A percentile compares a stretch with the other conserved stretches of the same genome.
These are phyloP conservation scores for Conoideocrella luteorostrata DNA, from an alignment of 2,329 filamentous ascomycete species.

Conservation along the genomic window DNA sequence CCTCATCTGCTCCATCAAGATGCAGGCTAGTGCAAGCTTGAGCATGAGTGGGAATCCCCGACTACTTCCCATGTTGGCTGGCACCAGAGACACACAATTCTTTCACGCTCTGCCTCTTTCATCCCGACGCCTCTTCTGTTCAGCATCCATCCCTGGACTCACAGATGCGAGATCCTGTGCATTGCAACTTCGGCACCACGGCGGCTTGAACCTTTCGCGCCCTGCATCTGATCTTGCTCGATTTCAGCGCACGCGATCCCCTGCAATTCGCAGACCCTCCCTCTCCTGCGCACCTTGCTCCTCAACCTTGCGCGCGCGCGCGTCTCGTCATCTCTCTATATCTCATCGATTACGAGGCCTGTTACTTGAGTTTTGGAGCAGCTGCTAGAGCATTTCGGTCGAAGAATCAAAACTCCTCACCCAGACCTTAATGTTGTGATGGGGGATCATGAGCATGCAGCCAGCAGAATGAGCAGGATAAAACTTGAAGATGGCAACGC, in stretches of 20 bases:
- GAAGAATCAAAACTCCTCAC: too few species aligned
- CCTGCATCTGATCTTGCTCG: constrained; percentile 1
- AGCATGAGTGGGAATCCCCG: background rate
- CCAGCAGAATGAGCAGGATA: constrained; percentile 36
- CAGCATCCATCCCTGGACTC: constrained; percentile 4
- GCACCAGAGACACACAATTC: background rate
- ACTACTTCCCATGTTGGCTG: background rate
- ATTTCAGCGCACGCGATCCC: constrained; percentile 6
- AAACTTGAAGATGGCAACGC: constrained; percentile 35
- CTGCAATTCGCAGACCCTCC: background rate
- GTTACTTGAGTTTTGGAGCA: too few species aligned
- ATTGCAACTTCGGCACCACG: constrained; percentile 6
- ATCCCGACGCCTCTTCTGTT: constrained; percentile 1
- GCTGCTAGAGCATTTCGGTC: too few species aligned
- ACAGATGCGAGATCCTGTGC: constrained; percentile 16
- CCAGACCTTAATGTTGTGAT: constrained; percentile 19
- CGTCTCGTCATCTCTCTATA: background rate
- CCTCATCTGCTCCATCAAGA: too few species aligned
- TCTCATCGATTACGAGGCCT: background rate
- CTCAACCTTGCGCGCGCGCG: constrained; percentile 6
- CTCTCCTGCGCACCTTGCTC: background rate
- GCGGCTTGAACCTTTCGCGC: constrained; percentile 1
- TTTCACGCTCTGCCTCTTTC: constrained; percentile 2
- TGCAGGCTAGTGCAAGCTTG: too few species aligned
- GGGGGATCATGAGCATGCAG: constrained; percentile 36